Evolutionary conservation across 495 filamentous ascomycete species (phyloP), one percentile per base, ranked within the genome.

Genomic region (Neurospora sp.): DNA sequence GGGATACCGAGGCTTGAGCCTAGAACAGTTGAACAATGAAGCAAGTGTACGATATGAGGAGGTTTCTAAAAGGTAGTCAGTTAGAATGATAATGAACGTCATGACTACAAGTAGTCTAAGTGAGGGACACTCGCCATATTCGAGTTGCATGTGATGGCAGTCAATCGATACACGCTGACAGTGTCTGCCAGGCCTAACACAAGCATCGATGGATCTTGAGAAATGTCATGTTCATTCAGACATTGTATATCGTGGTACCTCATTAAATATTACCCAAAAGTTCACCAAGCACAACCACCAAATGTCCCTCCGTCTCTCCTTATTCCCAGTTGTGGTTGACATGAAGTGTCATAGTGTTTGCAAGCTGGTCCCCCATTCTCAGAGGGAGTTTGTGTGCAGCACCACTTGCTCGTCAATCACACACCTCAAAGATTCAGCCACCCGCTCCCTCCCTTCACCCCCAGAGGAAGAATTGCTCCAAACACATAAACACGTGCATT

Each of bases 221-320:
- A 16, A 61, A 35, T 61, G 14, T 61, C 53, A 61, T 61, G 53
- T 61, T 61, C 53, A 61, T 61, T 61, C 53, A 35, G 22, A 61
- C 53, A 61, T 61, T 61, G 22, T 31, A 61, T 35, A 61, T 61
- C 53, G 8, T 61, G 27, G 53, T 61, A 16, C 27, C 53, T 61
- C 31, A 71, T 71, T 74, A 71, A 39, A 70, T 17, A 74, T 74
- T 74, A 74, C 35, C 40, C 20, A 31, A 69, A 39, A 35, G 20
- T 39, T 68, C 44, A 39, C 70, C 45, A 71, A 61, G 27, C 38
- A 70, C 22, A 71, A 70, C 31, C 61, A 2, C 27, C 53, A 6
- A 61, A 31, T 22, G 27, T 31, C 12, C 4, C 53, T 16, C 27
- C 53, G 53, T 61, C 45, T 12, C 45, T 53, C 20, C 45, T 27